Percentiles rank a stretch among this genome's conserved stretches.
These are phyloP conservation scores for Ustulina deusta DNA, from an alignment of 2,329 filamentous ascomycete species.

Conservation along the genomic window DNA sequence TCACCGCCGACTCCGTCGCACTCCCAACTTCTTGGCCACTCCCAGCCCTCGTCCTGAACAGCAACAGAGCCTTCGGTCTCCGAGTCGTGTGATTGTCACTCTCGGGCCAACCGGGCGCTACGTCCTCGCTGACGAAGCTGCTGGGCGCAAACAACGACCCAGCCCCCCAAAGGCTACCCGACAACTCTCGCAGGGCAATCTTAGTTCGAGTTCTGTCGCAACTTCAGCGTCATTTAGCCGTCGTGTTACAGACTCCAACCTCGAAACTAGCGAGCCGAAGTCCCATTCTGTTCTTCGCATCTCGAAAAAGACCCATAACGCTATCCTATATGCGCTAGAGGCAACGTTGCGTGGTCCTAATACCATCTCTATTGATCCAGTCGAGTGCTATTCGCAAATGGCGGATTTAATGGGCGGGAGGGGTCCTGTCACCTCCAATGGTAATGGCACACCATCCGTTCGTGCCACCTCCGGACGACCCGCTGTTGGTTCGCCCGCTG, in stretches of 20 bases:
- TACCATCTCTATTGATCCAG: slow-evolving; percentile 82
- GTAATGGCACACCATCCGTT: slow-evolving; percentile 62
- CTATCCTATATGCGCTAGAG: slow-evolving; percentile 92
- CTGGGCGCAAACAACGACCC: slow-evolving; percentile 48
- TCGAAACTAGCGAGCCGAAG: slow-evolving; percentile 52
- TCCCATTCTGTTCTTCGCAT: slow-evolving; percentile 70
- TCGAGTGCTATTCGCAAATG: slow-evolving; percentile 93
- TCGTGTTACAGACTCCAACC: slow-evolving; percentile 47
- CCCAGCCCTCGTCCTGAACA: slow-evolving; percentile 55
- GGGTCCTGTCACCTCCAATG: slow-evolving; percentile 66
- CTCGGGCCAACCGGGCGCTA: slow-evolving; percentile 58
- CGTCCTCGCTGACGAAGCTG: slow-evolving; percentile 49
- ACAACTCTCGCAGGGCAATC: slow-evolving; percentile 60
- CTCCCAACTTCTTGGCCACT: slow-evolving; percentile 62
- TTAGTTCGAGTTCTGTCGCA: slow-evolving; percentile 58
- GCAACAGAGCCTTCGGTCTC: slow-evolving; percentile 41
- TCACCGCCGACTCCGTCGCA: slow-evolving; percentile 62
- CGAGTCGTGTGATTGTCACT: slow-evolving; percentile 58
- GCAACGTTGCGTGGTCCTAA: slow-evolving; percentile 87
- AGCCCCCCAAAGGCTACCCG: slow-evolving; percentile 49
- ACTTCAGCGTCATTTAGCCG: slow-evolving; percentile 50
- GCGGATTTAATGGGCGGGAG: slow-evolving; percentile 77
- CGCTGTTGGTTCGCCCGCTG: slow-evolving; percentile 68
- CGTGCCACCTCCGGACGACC: slow-evolving; percentile 59
- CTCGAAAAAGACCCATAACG: slow-evolving; percentile 86